Percentiles rank a stretch among this genome's conserved stretches.
These are phyloP conservation scores for Penicillium canescens DNA, from an alignment of 495 filamentous ascomycete species.

Conservation along the genomic window DNA sequence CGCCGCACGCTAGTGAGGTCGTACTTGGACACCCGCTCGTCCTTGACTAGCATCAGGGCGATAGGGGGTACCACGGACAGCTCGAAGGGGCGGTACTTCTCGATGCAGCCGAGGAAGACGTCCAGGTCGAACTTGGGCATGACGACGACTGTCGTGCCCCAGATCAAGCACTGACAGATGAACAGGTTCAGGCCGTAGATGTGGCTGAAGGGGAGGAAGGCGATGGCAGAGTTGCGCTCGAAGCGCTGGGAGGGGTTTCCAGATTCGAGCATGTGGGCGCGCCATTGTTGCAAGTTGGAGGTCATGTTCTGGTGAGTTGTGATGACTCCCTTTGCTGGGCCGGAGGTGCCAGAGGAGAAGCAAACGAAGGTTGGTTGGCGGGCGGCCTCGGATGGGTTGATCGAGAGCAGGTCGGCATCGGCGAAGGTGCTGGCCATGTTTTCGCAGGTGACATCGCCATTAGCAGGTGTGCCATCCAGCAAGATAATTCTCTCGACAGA, in stretches of 20 bases:
- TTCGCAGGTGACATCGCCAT: conserved; percentile 22
- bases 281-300: conserved; percentile 54
- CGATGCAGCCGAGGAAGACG: conserved; percentile 14
- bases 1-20: conserved; percentile 70
- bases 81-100: conserved; percentile 23
- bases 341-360: conserved; percentile 26
- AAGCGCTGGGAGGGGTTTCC: conserved; percentile 10
- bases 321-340: conserved; percentile 50
- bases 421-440: conserved; percentile 19
- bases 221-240: conserved; percentile 63
- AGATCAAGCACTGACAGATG: conserved; percentile 21
- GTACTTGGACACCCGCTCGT: conserved; percentile 65
- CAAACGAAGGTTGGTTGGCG: conserved; percentile 16
- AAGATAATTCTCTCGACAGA: conserved; percentile 18
- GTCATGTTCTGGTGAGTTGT: conserved; percentile 76
- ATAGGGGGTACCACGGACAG: conserved; percentile 65
- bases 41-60: conserved; percentile 69
- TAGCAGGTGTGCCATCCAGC: conserved; percentile 10
- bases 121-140: conserved; percentile 78
- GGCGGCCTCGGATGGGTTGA: conserved; percentile 11
- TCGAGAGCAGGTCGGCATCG: conserved; percentile 1
- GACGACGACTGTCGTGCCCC: conserved; percentile 49
- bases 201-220: conserved; percentile 85
- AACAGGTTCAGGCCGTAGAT: conserved; percentile 62
- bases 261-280: conserved; percentile 10